Evolutionary conservation across 2,329 filamentous ascomycete genomes (phyloP).

Genomic region (Alternaria arborescens): DNA sequence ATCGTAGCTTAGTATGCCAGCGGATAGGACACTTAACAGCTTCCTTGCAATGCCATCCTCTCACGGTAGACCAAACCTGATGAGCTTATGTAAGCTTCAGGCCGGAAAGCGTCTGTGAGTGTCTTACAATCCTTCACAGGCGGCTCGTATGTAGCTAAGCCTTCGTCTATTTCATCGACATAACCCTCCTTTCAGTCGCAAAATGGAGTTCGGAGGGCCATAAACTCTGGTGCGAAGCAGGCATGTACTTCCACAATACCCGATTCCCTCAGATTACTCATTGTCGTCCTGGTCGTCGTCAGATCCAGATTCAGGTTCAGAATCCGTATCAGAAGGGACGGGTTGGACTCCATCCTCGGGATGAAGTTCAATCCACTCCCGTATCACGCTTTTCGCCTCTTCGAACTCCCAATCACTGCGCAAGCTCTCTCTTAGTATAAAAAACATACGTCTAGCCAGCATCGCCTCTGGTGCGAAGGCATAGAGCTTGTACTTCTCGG

Average conservation of each 20-base stretch:
- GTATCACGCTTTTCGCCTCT: constrained; percentile 10
- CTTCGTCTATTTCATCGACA: constrained; percentile 3
- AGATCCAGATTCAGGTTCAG: background rate
- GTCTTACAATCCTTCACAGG: too few relatives aligned
- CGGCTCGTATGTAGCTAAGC: background rate
- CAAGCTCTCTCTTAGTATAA: too few relatives aligned
- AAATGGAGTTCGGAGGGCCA: constrained; percentile 15
- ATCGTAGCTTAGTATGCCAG: background rate
- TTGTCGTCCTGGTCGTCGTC: background rate
- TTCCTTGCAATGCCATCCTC: constrained; percentile 7
- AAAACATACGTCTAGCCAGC: constrained; percentile 21
- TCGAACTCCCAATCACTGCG: background rate
- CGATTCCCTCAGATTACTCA: too few relatives aligned
- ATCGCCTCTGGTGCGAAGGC: constrained; percentile 37
- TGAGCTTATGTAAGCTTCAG: background rate
- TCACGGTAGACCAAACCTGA: background rate
- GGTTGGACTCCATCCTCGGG: background rate
- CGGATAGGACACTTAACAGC: background rate
- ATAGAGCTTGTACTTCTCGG: constrained; percentile 28
- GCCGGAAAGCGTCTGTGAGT: background rate
- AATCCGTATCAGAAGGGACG: background rate
- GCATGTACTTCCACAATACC: background rate
- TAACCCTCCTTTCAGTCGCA: constrained; percentile 4
- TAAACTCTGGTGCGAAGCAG: constrained; percentile 38
- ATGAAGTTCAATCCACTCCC: constrained; percentile 18